A percentile compares a stretch with the other conserved stretches of the same genome.
Evolutionary conservation across 1,139 yeast genomes (phyloP).

Genomic region (Kurtzmaniella natalensis): DNA sequence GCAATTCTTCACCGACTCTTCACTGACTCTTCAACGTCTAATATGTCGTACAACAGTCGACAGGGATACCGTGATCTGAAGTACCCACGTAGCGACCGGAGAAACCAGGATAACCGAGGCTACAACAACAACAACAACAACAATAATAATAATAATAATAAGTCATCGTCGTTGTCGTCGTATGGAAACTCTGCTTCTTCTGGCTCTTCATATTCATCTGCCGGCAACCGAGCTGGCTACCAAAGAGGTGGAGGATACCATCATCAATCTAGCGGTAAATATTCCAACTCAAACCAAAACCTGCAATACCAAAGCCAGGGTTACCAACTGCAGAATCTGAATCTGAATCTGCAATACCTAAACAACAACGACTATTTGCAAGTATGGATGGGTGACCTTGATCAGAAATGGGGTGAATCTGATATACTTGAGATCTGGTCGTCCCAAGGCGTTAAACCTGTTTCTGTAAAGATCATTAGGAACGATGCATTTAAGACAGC

Average conservation of each 20-base stretch:
- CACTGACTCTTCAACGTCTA: too few species aligned
- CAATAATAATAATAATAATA: too few species aligned
- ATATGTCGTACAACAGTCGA: background rate
- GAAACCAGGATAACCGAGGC: background rate
- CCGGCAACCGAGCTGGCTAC: too few species aligned
- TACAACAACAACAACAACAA: background rate
- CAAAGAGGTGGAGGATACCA: too few species aligned
- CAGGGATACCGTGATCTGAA: background rate
- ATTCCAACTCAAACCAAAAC: constrained; percentile 1
- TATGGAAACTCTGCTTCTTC: too few species aligned
- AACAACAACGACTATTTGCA: constrained; percentile 15
- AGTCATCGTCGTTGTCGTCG: too few species aligned
- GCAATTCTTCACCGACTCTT: too few species aligned
- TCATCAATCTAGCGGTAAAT: too few species aligned
- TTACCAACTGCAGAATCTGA: too few species aligned
- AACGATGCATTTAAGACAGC: constrained; percentile 30
- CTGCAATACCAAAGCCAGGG: background rate
- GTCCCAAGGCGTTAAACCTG: constrained; percentile 33
- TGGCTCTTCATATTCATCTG: too few species aligned
- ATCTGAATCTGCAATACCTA: too few species aligned
- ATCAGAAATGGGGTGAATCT: constrained; percentile 78
- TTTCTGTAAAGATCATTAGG: constrained; percentile 31
- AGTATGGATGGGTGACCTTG: constrained; percentile 95
- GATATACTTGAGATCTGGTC: constrained; percentile 66
- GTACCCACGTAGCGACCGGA: background rate